A percentile compares a stretch with the other conserved stretches of the same genome.
Conservation (phyloP, 768 basidiomycete species). For the Suillus paluster region DNA sequence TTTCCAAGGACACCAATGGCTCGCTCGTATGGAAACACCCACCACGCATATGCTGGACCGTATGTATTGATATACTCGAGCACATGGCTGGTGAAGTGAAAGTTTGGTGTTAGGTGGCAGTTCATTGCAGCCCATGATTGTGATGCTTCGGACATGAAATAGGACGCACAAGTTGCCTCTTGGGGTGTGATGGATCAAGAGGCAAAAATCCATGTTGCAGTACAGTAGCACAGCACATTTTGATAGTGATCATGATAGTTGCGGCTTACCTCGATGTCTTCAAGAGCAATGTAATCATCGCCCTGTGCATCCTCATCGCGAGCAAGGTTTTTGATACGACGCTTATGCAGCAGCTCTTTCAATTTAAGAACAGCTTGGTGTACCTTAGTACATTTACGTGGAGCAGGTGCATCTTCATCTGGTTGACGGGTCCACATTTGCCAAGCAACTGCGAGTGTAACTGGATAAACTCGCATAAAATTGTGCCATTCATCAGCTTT, state of each 20-base stretch:
- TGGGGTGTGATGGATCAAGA: neutral
- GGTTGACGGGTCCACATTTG: neutral
- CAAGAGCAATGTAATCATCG: neutral
- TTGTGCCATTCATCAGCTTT: neutral
- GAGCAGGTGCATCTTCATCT: neutral
- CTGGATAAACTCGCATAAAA: neutral
- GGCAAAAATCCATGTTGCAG: neutral
- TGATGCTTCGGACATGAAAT: neutral
- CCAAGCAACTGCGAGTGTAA: neutral
- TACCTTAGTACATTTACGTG: neutral
- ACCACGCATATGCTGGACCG: neutral
- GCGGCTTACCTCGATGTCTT: neutral
- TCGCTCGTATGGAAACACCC: slow-evolving; percentile 2
- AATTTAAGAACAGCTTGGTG: neutral
- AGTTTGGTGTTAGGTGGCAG: neutral
- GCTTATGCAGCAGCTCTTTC: neutral
- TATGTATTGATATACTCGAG: neutral
- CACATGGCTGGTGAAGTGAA: neutral
- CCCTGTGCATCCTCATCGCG: neutral
- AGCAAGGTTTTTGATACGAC: neutral
- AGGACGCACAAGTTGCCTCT: neutral
- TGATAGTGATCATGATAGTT: neutral
- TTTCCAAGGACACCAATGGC: neutral
- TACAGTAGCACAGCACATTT: neutral
- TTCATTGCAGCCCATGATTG: neutral